phyloP scores from a whole-genome alignment of 345 rosid species.

The Euphorbia lathyris region DNA sequence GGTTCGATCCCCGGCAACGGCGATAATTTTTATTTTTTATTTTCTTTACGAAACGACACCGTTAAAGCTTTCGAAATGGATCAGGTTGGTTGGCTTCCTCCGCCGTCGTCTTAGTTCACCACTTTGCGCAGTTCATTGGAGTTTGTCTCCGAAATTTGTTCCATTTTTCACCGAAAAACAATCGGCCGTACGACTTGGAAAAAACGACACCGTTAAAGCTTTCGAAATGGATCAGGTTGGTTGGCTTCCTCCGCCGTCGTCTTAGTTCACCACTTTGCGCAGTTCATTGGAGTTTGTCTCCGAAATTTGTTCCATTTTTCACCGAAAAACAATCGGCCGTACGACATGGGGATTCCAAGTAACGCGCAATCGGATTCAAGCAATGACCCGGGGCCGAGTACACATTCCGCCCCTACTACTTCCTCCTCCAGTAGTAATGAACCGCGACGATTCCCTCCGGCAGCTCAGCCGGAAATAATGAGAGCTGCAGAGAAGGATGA shows the following conservation, averaged over 20 bases:
- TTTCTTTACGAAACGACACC: not conserved
- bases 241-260: not conserved
- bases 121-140: not conserved
- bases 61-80: not conserved
- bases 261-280: not conserved
- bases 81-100: not conserved
- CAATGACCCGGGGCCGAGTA: constrained; percentile 30
- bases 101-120: not conserved
- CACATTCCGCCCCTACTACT: constrained; percentile 12
- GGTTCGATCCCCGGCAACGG: constrained; percentile 91
- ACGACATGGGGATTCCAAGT: constrained; percentile 4
- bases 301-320: too few relatives aligned
- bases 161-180: not conserved
- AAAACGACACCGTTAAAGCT: constrained; percentile 1
- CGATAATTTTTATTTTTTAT: not conserved
- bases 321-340: not conserved
- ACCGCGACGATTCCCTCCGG: constrained; percentile 53
- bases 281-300: not conserved
- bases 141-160: not conserved
- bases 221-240: not conserved
- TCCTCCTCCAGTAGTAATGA: constrained; percentile 17
- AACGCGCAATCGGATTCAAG: constrained; percentile 24
- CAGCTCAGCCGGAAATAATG: constrained; percentile 93
- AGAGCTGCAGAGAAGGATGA: constrained; percentile 98
- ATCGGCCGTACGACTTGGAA: not conserved